Evolutionary conservation across 2,329 filamentous ascomycete species (phyloP).

Genomic region (Pyrenophora tritici-repentis): DNA sequence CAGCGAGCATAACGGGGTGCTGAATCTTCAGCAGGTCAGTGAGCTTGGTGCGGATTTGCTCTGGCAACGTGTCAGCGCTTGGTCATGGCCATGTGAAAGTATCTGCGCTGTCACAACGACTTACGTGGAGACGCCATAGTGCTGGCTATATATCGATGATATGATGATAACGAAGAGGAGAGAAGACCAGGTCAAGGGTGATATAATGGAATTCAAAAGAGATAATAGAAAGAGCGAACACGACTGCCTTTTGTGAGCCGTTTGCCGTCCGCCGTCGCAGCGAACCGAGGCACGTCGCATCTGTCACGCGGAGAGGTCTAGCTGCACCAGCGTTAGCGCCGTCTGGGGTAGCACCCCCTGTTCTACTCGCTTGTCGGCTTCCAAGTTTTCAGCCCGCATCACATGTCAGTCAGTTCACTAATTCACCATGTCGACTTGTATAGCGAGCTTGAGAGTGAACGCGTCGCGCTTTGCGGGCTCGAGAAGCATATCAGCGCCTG

Average conservation of each 20-base stretch:
- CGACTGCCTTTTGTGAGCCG: constrained; percentile 20
- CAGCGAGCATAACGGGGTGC: constrained; percentile 91
- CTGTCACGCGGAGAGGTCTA: constrained; percentile 20
- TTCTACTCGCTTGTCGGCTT: neutral
- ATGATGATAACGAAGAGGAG: neutral
- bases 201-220: neutral
- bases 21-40: constrained; percentile 98
- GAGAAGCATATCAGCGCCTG: neutral
- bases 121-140: constrained; percentile 81
- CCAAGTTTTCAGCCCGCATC: constrained; percentile 14
- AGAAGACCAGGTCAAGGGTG: neutral
- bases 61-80: constrained; percentile 53
- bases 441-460: neutral
- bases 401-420: constrained; percentile 21
- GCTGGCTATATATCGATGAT: constrained; percentile 16
- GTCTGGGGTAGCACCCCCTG: constrained; percentile 16
- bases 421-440: constrained; percentile 8
- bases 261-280: constrained; percentile 10
- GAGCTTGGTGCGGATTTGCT: constrained; percentile 85
- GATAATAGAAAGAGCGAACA: constrained; percentile 11
- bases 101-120: constrained; percentile 40
- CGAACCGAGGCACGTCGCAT: constrained; percentile 33
- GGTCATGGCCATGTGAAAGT: constrained; percentile 23
- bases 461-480: neutral
- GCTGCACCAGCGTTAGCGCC: constrained; percentile 7